phyloP scores from a whole-genome alignment of 2,329 filamentous ascomycete genomes.

The Fusarium xylarioides region DNA sequence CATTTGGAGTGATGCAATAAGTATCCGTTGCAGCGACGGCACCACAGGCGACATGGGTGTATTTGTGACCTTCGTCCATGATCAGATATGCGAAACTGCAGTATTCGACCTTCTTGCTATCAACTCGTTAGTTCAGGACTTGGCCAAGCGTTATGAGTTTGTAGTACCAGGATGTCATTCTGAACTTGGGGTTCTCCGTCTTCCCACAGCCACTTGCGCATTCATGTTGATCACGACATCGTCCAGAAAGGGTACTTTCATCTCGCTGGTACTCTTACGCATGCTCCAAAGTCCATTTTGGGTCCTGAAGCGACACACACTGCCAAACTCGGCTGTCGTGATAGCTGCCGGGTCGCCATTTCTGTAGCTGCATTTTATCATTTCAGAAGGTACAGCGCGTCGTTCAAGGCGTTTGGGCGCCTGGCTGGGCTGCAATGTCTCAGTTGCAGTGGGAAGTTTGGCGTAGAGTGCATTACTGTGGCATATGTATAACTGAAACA shows the following conservation, averaged over 20 bases:
- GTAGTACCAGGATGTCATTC: slow-evolving; percentile 48
- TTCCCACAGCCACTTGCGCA: slow-evolving; percentile 48
- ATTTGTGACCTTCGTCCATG: slow-evolving; percentile 45
- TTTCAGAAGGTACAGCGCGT: slow-evolving; percentile 19
- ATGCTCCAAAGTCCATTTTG: slow-evolving; percentile 48
- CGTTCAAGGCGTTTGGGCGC: not conserved
- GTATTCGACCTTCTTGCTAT: slow-evolving; percentile 26
- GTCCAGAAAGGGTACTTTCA: slow-evolving; percentile 45
- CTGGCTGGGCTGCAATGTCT: slow-evolving; percentile 12
- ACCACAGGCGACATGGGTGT: slow-evolving; percentile 50
- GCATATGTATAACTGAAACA: slow-evolving; percentile 20
- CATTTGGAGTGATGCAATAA: slow-evolving; percentile 32
- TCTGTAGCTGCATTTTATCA: slow-evolving; percentile 43
- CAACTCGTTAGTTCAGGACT: no score
- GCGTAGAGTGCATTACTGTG: not conserved
- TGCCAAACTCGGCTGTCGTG: slow-evolving; percentile 45
- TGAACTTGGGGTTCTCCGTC: slow-evolving; percentile 30
- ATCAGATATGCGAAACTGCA: slow-evolving; percentile 49
- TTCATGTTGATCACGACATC: slow-evolving; percentile 46
- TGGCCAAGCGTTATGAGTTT: not conserved
- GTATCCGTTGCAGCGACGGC: slow-evolving; percentile 38
- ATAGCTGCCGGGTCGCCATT: slow-evolving; percentile 41
- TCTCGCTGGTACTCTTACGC: slow-evolving; percentile 39
- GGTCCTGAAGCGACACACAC: slow-evolving; percentile 48
- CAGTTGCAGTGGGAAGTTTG: not conserved